A percentile compares a stretch with the other conserved stretches of the same genome.
phyloP scores from a whole-genome alignment of 2,329 filamentous ascomycete species.

The Camillea tinctor region DNA sequence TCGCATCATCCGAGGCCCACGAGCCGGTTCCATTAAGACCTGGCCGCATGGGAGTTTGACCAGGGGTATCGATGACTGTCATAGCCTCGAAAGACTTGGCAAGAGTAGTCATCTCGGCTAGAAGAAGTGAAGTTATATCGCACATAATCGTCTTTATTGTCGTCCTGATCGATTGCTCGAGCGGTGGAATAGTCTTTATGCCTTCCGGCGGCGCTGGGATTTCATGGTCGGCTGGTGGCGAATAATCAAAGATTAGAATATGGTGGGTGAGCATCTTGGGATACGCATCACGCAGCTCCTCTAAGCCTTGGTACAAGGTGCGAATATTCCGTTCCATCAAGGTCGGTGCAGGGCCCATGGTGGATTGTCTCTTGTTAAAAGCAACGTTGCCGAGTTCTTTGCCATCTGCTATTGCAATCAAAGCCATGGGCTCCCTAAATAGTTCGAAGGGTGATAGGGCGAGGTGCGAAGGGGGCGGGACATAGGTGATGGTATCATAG shows the following conservation, averaged over 20 bases:
- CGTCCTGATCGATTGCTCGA: constrained; percentile 67
- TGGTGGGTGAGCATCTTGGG: constrained; percentile 76
- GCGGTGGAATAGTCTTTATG: constrained; percentile 68
- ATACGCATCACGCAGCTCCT: constrained; percentile 69
- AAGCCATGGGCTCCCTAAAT: constrained; percentile 77
- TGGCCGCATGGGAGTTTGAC: constrained; percentile 43
- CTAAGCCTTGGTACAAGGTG: constrained; percentile 64
- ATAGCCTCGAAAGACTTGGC: constrained; percentile 71
- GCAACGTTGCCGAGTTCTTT: constrained; percentile 58
- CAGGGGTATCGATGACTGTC: constrained; percentile 76
- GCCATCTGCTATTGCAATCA: constrained; percentile 85
- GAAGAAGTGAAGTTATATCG: constrained; percentile 69
- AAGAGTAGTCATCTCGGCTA: constrained; percentile 73
- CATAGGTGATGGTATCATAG: constrained; percentile 81
- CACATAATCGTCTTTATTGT: constrained; percentile 82
- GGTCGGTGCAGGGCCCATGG: constrained; percentile 49
- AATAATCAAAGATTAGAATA: constrained; percentile 76
- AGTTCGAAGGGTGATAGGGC: constrained; percentile 86
- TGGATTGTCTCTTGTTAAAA: constrained; percentile 55
- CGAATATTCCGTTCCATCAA: constrained; percentile 57
- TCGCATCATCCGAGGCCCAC: constrained; percentile 42
- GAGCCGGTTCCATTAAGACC: constrained; percentile 40
- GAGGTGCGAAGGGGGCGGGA: constrained; percentile 76
- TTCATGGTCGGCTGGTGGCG: constrained; percentile 44
- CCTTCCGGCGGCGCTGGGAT: constrained; percentile 64